These are phyloP conservation scores for Phytophthora quininea DNA, from an alignment of 352 stramenopile genomes.

Conservation along the genomic window DNA sequence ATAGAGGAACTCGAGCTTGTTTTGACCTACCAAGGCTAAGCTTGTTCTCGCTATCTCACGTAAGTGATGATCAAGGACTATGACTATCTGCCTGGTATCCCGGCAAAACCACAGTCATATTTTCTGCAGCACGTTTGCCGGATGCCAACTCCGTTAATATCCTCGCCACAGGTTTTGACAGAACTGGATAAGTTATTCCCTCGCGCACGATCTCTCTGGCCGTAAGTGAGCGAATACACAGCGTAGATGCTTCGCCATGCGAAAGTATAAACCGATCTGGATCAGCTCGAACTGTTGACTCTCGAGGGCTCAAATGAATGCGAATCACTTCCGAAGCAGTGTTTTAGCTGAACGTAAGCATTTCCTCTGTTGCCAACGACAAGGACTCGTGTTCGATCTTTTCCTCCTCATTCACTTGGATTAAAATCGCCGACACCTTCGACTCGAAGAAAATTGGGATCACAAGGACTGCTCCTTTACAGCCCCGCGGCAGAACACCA, in stretches of 20 bases:
- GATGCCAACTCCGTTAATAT: background rate
- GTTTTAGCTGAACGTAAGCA: background rate
- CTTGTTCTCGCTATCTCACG: no score
- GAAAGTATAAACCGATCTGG: background rate
- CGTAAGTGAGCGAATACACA: background rate
- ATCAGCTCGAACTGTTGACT: background rate
- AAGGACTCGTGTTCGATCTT: background rate
- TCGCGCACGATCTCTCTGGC: background rate
- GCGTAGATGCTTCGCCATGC: background rate
- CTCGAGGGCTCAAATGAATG: background rate
- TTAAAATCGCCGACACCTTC: background rate
- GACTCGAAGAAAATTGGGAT: background rate
- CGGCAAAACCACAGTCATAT: no score
- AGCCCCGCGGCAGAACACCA: conserved; percentile 10
- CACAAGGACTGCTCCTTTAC: background rate
- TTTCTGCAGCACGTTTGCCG: no score
- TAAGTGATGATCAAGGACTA: no score
- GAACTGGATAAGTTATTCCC: background rate
- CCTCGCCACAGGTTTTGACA: background rate
- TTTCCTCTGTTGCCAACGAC: background rate
- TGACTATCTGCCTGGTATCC: no score
- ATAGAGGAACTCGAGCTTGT: no score
- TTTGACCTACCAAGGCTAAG: no score
- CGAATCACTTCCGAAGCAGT: no score
- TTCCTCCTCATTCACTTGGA: background rate